phyloP scores from a whole-genome alignment of 2,329 filamentous ascomycete species.

The Colletotrichum destructivum region DNA sequence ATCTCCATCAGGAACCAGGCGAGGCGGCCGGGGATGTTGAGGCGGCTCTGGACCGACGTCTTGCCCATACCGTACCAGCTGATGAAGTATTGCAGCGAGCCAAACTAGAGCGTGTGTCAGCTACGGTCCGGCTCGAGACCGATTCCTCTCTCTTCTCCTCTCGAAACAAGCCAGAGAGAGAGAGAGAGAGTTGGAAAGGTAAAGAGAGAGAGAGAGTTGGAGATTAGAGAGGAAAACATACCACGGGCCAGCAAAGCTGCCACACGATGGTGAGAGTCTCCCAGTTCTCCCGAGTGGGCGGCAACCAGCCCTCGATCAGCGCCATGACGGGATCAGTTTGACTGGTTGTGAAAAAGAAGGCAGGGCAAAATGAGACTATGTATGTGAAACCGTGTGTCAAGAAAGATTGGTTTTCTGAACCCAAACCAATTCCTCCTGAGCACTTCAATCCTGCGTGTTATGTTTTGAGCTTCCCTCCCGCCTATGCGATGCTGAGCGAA shows the following conservation, averaged over 20 bases:
- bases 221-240: slow-evolving; percentile 50
- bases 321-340: slow-evolving; percentile 56
- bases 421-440: too few species aligned
- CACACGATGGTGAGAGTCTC: slow-evolving; percentile 67
- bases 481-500: too few species aligned
- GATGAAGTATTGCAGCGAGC: slow-evolving; percentile 80
- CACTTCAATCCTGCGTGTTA: neutral
- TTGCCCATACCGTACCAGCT: slow-evolving; percentile 94
- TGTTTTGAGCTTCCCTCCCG: too few species aligned
- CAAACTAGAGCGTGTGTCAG: slow-evolving; percentile 66
- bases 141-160: too few species aligned
- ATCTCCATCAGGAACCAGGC: slow-evolving; percentile 93
- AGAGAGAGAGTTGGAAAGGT: neutral
- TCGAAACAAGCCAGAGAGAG: too few species aligned
- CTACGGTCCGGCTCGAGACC: too few species aligned
- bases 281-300: slow-evolving; percentile 72
- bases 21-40: slow-evolving; percentile 91
- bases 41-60: slow-evolving; percentile 79
- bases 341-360: too few species aligned
- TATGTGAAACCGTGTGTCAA: neutral
- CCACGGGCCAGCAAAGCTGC: slow-evolving; percentile 67
- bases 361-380: too few species aligned
- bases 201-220: neutral
- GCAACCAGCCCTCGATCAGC: slow-evolving; percentile 69
- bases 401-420: too few species aligned